These are phyloP conservation scores for Trichophyton benhamiae DNA, from an alignment of 2,329 filamentous ascomycete genomes.

Conservation along the genomic window DNA sequence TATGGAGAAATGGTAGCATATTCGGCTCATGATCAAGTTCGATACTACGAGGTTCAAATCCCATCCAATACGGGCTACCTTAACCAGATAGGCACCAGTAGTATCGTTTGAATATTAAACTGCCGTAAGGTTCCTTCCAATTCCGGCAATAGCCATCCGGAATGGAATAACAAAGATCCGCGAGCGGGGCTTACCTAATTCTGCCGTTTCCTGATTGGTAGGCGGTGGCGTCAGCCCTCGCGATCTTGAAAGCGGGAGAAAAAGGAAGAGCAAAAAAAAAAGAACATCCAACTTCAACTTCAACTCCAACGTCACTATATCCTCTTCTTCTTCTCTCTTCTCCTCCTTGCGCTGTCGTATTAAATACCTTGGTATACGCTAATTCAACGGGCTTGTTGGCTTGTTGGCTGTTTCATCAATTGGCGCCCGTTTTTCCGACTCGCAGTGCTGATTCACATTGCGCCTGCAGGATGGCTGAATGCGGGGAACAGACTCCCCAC, in stretches of 20 bases:
- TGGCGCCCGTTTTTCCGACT: background rate
- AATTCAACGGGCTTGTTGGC: background rate
- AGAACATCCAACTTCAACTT: background rate
- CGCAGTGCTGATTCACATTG: background rate
- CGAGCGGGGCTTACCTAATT: background rate
- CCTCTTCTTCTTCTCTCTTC: background rate
- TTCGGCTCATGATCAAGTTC: too few relatives aligned
- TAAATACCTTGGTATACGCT: background rate
- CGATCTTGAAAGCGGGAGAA: background rate
- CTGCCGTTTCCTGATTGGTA: background rate
- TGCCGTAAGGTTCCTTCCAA: background rate
- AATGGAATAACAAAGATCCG: background rate
- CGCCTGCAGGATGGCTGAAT: slow-evolving; percentile 7
- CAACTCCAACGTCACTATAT: background rate
- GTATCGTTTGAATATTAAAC: too few relatives aligned
- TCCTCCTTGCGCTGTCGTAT: background rate
- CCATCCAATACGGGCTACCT: too few relatives aligned
- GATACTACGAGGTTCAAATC: too few relatives aligned
- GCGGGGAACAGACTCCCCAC: slow-evolving; percentile 3
- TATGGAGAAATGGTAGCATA: background rate
- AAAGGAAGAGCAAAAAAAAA: too few relatives aligned
- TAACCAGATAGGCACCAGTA: too few relatives aligned
- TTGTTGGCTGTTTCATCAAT: background rate
- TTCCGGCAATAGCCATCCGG: background rate
- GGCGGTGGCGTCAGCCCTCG: background rate